These are phyloP conservation scores for Brassica hybrid DNA, from an alignment of 441 rosid genomes.

Conservation along the genomic window DNA sequence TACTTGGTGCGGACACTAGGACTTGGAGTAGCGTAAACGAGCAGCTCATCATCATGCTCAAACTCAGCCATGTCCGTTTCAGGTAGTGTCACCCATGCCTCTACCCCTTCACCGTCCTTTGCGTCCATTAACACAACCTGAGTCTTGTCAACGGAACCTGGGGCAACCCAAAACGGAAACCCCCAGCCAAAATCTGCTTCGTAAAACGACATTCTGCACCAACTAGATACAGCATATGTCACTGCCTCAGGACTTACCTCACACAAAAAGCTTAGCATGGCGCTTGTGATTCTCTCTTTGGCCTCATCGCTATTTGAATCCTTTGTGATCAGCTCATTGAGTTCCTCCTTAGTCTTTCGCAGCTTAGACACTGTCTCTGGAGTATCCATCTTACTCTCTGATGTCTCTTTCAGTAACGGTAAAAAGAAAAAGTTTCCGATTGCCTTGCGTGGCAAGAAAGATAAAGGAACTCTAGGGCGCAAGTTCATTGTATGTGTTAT, in stretches of 20 bases:
- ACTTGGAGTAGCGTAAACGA: slow-evolving; percentile 4
- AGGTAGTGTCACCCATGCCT: slow-evolving; percentile 25
- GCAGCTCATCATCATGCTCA: slow-evolving; percentile 29
- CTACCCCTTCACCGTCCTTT: slow-evolving; percentile 28
- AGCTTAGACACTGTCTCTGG: background rate
- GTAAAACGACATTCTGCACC: slow-evolving; percentile 14
- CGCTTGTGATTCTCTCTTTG: background rate
- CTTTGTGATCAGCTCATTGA: background rate
- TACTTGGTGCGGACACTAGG: background rate
- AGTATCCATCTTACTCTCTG: background rate
- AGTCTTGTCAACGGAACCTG: slow-evolving; percentile 9
- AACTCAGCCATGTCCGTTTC: slow-evolving; percentile 25
- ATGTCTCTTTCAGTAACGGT: background rate
- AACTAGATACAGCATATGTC: slow-evolving; percentile 4
- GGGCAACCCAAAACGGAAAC: slow-evolving; percentile 33
- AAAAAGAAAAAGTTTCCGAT: background rate
- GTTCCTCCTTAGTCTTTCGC: background rate
- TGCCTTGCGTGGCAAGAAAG: background rate
- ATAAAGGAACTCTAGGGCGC: slow-evolving; percentile 8
- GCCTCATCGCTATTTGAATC: background rate
- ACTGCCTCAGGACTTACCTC: slow-evolving; percentile 2
- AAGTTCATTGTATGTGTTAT: background rate
- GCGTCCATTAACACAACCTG: slow-evolving; percentile 21
- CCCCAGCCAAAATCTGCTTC: slow-evolving; percentile 5
- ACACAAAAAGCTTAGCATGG: slow-evolving; percentile 1